Conservation (phyloP, 805 yeast species). For the Myxozyma kluyveri region DNA sequence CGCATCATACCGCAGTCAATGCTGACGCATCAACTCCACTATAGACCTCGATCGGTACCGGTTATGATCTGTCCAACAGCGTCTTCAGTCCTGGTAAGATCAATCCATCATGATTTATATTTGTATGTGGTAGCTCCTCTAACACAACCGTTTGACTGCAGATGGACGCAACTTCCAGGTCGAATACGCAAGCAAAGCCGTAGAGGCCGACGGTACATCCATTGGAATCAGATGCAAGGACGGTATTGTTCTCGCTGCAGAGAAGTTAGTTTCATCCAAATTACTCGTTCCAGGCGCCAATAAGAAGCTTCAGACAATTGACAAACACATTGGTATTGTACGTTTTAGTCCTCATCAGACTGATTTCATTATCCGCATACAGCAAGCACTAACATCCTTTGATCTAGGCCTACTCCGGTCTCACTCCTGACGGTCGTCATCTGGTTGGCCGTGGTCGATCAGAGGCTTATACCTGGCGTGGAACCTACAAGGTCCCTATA, state of each 20-base stretch:
- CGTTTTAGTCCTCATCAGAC: constrained; percentile 3
- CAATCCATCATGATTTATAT: background rate
- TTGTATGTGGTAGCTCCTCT: constrained; percentile 32
- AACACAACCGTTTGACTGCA: constrained; percentile 38
- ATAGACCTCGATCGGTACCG: constrained; percentile 88
- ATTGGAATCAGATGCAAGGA: constrained; percentile 89
- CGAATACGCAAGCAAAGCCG: constrained; percentile 96
- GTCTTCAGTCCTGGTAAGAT: constrained; percentile 75
- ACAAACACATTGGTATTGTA: constrained; percentile 86
- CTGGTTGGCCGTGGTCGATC: constrained; percentile 89
- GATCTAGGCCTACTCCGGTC: constrained; percentile 69
- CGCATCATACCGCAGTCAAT: background rate
- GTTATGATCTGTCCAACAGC: constrained; percentile 96
- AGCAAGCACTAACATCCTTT: too few species aligned
- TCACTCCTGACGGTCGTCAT: constrained; percentile 95
- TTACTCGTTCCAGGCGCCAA: constrained; percentile 85
- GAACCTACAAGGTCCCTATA: constrained; percentile 70
- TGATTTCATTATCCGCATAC: too few species aligned
- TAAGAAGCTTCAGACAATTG: constrained; percentile 87
- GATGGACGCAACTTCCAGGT: constrained; percentile 97
- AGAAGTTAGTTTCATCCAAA: constrained; percentile 82
- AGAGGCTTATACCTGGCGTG: constrained; percentile 78
- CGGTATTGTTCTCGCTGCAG: constrained; percentile 97
- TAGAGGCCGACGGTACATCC: constrained; percentile 94
- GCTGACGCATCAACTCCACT: background rate